Base-by-base conservation (phyloP, 371 early-diverging fungal species). In the Rhizomucor pusillus region DNA sequence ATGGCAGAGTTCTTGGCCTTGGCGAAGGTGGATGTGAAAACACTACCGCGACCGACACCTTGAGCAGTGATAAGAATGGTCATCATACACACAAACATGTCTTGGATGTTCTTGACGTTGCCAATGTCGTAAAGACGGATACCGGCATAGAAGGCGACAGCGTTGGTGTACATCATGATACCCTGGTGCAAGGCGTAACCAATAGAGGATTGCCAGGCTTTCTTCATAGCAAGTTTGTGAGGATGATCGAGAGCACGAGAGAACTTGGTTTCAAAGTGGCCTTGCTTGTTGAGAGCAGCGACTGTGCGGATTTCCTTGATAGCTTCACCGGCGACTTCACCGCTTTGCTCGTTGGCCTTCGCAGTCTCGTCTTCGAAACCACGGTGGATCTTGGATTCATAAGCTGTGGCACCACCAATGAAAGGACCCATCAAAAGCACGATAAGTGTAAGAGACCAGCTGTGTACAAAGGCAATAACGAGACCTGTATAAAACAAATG, bases 221-320 rank as follows among this genome's bases (percentile, higher is more conserved):
- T 81, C 43, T 71, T 71, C 39, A 81, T 55, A 16, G 88, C 88
- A 19, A 73, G 65, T 5, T 64, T 59, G 55, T 92, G 87, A 13
- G 94, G 93, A 25, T 62, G 77, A 12, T 70, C 65, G 41, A 89
- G 81, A 47, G 82, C 81, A 9, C 66, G 56, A n/a, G 53, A 51
- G 54, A 88, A 94, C 45, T 74, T 62, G 14, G 50, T 47, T 63
- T 84, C 81, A 54, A 93, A 89, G 24, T 73, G 65, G 18, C 47
- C 35, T 62, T 97, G 94, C 57, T 90, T 86, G 24, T 87, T 89
- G n/a, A 97, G 73, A 3, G 89, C 72, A 35, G 85, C 82, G 18
- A 97, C 93, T 2, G 97, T 96, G 37, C 95, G 86, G 50, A 97
- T 89, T 70, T 88, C 86, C 53, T 84, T 73, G 47, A 97, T 86